Evolutionary conservation across 805 yeast genomes (phyloP).

Genomic region (Lipomyces yamanashiensis): DNA sequence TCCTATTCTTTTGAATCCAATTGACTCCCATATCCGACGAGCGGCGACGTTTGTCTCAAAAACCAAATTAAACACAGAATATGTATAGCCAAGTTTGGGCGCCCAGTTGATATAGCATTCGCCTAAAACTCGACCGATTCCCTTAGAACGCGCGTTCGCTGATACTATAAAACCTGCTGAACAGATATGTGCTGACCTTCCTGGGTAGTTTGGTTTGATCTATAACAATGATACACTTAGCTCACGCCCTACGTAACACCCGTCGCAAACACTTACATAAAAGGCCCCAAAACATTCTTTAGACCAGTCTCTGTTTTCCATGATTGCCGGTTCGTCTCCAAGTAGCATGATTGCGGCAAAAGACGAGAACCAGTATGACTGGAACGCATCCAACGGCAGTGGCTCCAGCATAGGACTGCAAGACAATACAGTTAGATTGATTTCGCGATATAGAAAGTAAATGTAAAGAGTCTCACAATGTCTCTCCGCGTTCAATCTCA

Average conservation of each 20-base stretch:
- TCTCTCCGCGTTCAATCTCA: conserved; percentile 88
- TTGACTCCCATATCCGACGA: conserved; percentile 72
- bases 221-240: neutral
- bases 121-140: conserved; percentile 83
- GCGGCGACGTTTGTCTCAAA: conserved; percentile 89
- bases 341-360: conserved; percentile 77
- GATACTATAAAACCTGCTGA: conserved; percentile 87
- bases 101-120: conserved; percentile 92
- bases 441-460: neutral
- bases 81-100: conserved; percentile 82
- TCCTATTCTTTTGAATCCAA: conserved; percentile 79
- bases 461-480: conserved; percentile 49
- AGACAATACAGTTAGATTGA: neutral
- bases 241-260: too few species aligned
- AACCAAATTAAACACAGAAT: conserved; percentile 79
- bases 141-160: conserved; percentile 89
- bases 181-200: conserved; percentile 90
- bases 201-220: conserved; percentile 88
- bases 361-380: conserved; percentile 84
- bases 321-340: conserved; percentile 67
- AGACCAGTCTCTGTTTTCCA: conserved; percentile 78
- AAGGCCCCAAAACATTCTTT: conserved; percentile 90
- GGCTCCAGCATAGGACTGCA: conserved; percentile 74
- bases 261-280: conserved; percentile 43
- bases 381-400: conserved; percentile 74